Conservation (phyloP, 495 filamentous ascomycete species). For the Lindgomyces ingoldianus region DNA sequence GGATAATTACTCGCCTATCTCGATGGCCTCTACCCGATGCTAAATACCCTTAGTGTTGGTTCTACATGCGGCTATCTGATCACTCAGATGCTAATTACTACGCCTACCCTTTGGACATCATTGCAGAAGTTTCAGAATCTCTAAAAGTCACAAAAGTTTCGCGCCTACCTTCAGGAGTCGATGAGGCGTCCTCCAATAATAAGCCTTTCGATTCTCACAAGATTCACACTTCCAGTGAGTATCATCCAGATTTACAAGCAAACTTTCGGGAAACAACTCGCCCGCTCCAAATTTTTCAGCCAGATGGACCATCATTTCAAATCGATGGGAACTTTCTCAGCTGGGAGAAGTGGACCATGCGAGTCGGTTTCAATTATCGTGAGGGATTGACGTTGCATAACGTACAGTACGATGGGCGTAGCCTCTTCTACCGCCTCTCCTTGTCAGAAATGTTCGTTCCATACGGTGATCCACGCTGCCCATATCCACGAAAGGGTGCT, state of each 20-base stretch:
- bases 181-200: slow-evolving; percentile 2
- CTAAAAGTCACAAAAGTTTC: slow-evolving; percentile 21
- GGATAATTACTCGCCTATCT: neutral
- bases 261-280: slow-evolving; percentile 13
- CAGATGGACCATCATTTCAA: slow-evolving; percentile 39
- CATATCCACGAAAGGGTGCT: slow-evolving; percentile 39
- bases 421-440: slow-evolving; percentile 67
- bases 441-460: slow-evolving; percentile 78
- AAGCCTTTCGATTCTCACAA: slow-evolving; percentile 13
- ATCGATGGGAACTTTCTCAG: slow-evolving; percentile 31
- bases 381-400: slow-evolving; percentile 44
- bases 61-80: slow-evolving; percentile 22
- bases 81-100: slow-evolving; percentile 27
- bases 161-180: slow-evolving; percentile 11
- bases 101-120: slow-evolving; percentile 27
- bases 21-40: neutral
- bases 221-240: slow-evolving; percentile 29
- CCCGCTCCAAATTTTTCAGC: slow-evolving; percentile 37
- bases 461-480: slow-evolving; percentile 43
- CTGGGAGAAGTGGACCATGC: slow-evolving; percentile 47
- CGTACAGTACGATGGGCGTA: slow-evolving; percentile 65
- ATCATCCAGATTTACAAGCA: slow-evolving; percentile 24
- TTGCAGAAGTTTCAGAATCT: slow-evolving; percentile 22
- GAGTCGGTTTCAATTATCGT: slow-evolving; percentile 43
- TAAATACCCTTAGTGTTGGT: slow-evolving; percentile 19